phyloP scores from a whole-genome alignment of 805 yeast species.

The Tetrapisispora iriomotensis region DNA sequence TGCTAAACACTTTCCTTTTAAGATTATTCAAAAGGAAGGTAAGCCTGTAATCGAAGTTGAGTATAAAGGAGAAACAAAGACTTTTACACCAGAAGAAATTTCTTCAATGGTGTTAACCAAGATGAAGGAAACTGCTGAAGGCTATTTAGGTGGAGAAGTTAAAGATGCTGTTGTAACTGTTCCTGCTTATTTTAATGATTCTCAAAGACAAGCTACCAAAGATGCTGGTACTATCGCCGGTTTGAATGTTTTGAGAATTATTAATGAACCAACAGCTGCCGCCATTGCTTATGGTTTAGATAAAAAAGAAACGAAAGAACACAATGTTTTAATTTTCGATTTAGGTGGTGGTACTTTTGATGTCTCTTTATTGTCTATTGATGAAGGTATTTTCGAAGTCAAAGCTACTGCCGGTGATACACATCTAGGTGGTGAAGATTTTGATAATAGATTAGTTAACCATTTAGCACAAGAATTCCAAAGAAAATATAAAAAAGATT shows the following conservation, averaged over 20 bases:
- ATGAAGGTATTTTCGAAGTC: slow-evolving; percentile 94
- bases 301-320: slow-evolving; percentile 65
- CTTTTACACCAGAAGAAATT: slow-evolving; percentile 89
- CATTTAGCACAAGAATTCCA: slow-evolving; percentile 88
- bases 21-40: slow-evolving; percentile 59
- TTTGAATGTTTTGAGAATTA: slow-evolving; percentile 85
- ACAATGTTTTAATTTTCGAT: slow-evolving; percentile 85
- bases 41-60: slow-evolving; percentile 78
- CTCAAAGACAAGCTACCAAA: slow-evolving; percentile 97
- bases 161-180: slow-evolving; percentile 91
- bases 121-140: slow-evolving; percentile 89
- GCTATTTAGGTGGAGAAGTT: slow-evolving; percentile 69
- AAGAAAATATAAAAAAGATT: slow-evolving; percentile 91
- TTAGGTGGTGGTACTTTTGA: slow-evolving; percentile 98
- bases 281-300: slow-evolving; percentile 95
- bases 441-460: slow-evolving; percentile 87
- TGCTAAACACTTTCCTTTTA: slow-evolving; percentile 79
- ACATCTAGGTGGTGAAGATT: slow-evolving; percentile 96
- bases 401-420: slow-evolving; percentile 71
- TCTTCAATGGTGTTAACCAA: slow-evolving; percentile 86
- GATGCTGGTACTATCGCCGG: slow-evolving; percentile 97
- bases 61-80: slow-evolving; percentile 74
- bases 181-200: slow-evolving; percentile 95
- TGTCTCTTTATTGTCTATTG: slow-evolving; percentile 84
- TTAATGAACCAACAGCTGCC: slow-evolving; percentile 96